Evolutionary conservation across 495 filamentous ascomycete genomes (phyloP).

Genomic region (Talaromyces thailandensis): DNA sequence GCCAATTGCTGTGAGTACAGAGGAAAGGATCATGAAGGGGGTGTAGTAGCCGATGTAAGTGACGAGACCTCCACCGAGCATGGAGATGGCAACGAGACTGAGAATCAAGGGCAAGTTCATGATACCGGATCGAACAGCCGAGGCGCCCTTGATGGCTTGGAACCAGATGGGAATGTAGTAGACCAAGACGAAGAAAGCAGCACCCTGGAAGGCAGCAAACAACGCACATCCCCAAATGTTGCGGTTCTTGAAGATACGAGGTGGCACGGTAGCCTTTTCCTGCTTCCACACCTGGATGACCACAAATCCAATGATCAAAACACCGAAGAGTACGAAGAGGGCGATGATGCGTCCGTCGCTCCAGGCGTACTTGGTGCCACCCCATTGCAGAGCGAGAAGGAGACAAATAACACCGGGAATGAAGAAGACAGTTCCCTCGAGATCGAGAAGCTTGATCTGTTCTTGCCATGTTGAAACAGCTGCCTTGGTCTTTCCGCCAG

Average conservation of each 20-base stretch:
- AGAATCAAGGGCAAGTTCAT: constrained; percentile 69
- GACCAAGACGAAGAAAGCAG: constrained; percentile 57
- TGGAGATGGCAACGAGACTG: constrained; percentile 46
- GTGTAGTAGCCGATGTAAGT: constrained; percentile 65
- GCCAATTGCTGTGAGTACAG: constrained; percentile 54
- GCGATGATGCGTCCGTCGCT: constrained; percentile 53
- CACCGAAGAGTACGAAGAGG: constrained; percentile 59
- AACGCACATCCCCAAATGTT: constrained; percentile 47
- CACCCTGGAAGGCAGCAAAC: constrained; percentile 48
- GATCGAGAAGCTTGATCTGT: constrained; percentile 53
- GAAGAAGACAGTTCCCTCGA: constrained; percentile 56
- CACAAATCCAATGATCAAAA: constrained; percentile 56
- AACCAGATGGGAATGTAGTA: constrained; percentile 80
- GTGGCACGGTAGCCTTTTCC: constrained; percentile 70
- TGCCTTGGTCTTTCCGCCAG: constrained; percentile 29
- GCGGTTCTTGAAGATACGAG: constrained; percentile 63
- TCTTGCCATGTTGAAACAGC: constrained; percentile 18
- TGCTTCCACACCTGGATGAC: constrained; percentile 56
- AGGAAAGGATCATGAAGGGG: constrained; percentile 57
- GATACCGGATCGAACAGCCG: constrained; percentile 64
- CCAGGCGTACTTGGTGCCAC: constrained; percentile 65
- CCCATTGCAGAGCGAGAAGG: constrained; percentile 80
- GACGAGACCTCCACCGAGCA: constrained; percentile 53
- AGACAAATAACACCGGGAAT: constrained; percentile 64
- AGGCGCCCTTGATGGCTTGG: constrained; percentile 67